A percentile compares a stretch with the other conserved stretches of the same genome.
These are phyloP conservation scores for Globisporangium okanoganense DNA, from an alignment of 352 stramenopile species.

Conservation along the genomic window DNA sequence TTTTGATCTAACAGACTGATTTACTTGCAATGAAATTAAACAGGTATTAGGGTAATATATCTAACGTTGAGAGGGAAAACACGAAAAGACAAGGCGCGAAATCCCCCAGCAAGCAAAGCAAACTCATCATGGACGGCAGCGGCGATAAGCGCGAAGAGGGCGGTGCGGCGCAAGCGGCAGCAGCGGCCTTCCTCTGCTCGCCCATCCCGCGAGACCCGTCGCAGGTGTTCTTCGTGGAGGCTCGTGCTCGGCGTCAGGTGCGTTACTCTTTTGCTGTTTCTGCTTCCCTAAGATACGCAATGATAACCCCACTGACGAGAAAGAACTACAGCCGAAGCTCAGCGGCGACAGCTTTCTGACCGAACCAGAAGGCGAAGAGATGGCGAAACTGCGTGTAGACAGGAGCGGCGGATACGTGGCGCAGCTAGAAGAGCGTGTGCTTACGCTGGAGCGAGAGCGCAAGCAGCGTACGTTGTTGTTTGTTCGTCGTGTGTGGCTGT, in stretches of 20 bases:
- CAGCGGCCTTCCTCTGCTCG: slow-evolving; percentile 51
- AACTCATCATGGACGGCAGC: not conserved
- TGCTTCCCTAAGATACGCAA: not conserved
- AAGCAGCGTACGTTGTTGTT: slow-evolving; percentile 25
- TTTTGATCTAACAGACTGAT: no score
- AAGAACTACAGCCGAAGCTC: slow-evolving; percentile 5
- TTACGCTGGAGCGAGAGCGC: slow-evolving; percentile 25
- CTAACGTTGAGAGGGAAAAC: no score
- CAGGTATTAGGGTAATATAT: no score
- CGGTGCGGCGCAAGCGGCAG: not conserved
- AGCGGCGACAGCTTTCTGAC: slow-evolving; percentile 25
- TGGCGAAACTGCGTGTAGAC: slow-evolving; percentile 9
- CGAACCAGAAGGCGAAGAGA: slow-evolving; percentile 31
- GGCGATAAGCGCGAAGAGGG: not conserved
- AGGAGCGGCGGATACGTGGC: slow-evolving; percentile 11
- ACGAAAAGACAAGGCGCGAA: no score
- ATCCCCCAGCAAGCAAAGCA: not conserved
- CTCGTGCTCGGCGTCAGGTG: slow-evolving; percentile 15
- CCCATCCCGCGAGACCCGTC: slow-evolving; percentile 60
- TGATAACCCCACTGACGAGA: slow-evolving; percentile 5
- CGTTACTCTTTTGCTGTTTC: not conserved
- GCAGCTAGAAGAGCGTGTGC: slow-evolving; percentile 32
- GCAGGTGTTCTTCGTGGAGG: slow-evolving; percentile 53
- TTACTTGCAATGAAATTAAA: no score
- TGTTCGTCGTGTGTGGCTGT: not conserved